Percentiles rank a stretch among this genome's conserved stretches.
These are phyloP conservation scores for Penicillium griseofulvum DNA, from an alignment of 2,329 filamentous ascomycete species.

Conservation along the genomic window DNA sequence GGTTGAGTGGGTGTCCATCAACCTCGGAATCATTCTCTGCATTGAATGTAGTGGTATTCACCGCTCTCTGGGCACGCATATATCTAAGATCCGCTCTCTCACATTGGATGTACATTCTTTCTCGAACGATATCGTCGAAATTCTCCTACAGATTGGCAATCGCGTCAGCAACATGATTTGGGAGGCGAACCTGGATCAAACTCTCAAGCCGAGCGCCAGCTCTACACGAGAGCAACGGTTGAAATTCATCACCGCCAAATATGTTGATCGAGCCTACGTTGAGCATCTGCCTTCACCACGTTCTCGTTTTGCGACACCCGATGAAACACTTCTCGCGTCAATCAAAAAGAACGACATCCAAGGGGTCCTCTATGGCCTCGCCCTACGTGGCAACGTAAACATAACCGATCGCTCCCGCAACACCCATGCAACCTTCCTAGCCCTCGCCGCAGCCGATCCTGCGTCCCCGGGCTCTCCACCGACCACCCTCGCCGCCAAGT, in stretches of 20 bases:
- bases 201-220: constrained; percentile 69
- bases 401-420: constrained; percentile 78
- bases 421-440: constrained; percentile 86
- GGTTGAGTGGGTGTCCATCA: constrained; percentile 99
- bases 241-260: constrained; percentile 94
- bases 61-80: constrained; percentile 91
- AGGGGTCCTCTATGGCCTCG: constrained; percentile 86
- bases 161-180: constrained; percentile 94
- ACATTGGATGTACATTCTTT: constrained; percentile 96
- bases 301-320: constrained; percentile 72
- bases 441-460: constrained; percentile 87
- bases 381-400: constrained; percentile 84
- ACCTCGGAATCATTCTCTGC: constrained; percentile 91
- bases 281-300: constrained; percentile 69
- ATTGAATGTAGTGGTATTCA: constrained; percentile 99
- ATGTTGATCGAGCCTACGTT: constrained; percentile 79
- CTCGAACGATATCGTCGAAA: constrained; percentile 92
- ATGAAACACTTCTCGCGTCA: constrained; percentile 85
- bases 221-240: constrained; percentile 86
- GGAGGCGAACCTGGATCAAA: constrained; percentile 78
- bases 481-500: constrained; percentile 31
- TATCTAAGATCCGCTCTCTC: constrained; percentile 92
- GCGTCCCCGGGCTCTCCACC: constrained; percentile 63
- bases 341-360: constrained; percentile 97
- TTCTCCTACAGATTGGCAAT: constrained; percentile 88